A percentile compares a stretch with the other conserved stretches of the same genome.
These are phyloP conservation scores for Aspergillaceae sp. DNA, from an alignment of 2,329 filamentous ascomycete genomes.

Conservation along the genomic window DNA sequence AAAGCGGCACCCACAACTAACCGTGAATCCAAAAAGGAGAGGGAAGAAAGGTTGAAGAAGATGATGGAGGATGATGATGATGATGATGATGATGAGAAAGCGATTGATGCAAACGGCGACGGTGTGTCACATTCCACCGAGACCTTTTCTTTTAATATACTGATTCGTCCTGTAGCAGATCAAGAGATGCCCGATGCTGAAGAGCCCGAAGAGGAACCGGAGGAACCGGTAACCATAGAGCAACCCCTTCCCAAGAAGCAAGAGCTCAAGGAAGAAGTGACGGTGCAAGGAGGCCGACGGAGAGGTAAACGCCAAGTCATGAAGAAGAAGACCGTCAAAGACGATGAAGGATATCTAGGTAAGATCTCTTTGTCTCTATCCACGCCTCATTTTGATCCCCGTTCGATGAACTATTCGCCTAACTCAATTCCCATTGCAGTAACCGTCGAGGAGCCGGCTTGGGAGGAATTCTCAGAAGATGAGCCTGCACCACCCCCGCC, in stretches of 20 bases:
- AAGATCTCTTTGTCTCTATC: conserved; percentile 12
- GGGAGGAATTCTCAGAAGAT: conserved; percentile 92
- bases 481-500: conserved; percentile 49
- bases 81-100: conserved; percentile 17
- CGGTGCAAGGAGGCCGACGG: conserved; percentile 55
- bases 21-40: conserved; percentile 49
- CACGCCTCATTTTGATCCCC: not conserved
- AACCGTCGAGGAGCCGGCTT: conserved; percentile 71
- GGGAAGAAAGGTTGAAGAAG: conserved; percentile 56
- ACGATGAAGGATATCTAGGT: conserved; percentile 87
- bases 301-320: conserved; percentile 71
- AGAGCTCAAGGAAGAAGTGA: conserved; percentile 44
- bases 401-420: conserved; percentile 1
- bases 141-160: conserved; percentile 6
- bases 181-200: conserved; percentile 53
- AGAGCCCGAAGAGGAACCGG: conserved; percentile 24
- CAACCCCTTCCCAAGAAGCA: conserved; percentile 35
- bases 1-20: conserved; percentile 29
- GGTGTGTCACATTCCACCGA: conserved; percentile 19
- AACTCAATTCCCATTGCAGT: conserved; percentile 45
- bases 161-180: conserved; percentile 12
- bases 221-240: conserved; percentile 30
- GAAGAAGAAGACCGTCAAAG: conserved; percentile 79
- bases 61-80: conserved; percentile 66
- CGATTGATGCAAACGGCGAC: conserved; percentile 6